These are phyloP conservation scores for Hyphopichia khmerensis DNA, from an alignment of 1,139 yeast genomes.

Conservation along the genomic window DNA sequence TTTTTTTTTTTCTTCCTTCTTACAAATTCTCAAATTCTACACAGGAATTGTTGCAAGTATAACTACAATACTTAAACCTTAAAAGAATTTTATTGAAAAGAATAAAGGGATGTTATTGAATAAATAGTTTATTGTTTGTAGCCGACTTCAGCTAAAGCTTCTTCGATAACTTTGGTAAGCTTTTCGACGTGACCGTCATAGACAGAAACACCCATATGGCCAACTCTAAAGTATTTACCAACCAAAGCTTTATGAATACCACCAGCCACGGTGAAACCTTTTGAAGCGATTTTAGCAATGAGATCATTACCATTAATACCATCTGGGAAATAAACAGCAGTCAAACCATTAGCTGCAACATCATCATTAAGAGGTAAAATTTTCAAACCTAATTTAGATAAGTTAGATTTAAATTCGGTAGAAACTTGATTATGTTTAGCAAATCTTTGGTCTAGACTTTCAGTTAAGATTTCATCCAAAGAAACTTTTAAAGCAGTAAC, in stretches of 20 bases:
- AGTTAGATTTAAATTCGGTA: constrained; percentile 58
- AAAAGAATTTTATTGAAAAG: no score
- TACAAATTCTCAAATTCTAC: no score
- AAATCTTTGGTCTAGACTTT: constrained; percentile 61
- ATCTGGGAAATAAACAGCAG: constrained; percentile 84
- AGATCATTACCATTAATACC: constrained; percentile 68
- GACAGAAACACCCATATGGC: constrained; percentile 81
- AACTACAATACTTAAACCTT: no score
- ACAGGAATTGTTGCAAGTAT: no score
- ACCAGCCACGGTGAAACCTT: constrained; percentile 84
- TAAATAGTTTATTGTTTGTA: background rate
- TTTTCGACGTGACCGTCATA: constrained; percentile 44
- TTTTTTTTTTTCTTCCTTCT: no score
- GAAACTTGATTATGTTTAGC: constrained; percentile 64
- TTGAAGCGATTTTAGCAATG: constrained; percentile 50
- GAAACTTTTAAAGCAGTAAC: constrained; percentile 80
- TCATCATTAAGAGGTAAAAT: constrained; percentile 61
- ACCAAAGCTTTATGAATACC: constrained; percentile 85
- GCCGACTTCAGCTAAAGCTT: constrained; percentile 31
- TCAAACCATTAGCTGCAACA: constrained; percentile 82
- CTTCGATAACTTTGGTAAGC: constrained; percentile 36
- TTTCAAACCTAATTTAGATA: constrained; percentile 60
- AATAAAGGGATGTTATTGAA: no score
- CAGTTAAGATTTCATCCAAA: constrained; percentile 65
- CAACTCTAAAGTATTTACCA: constrained; percentile 85